Evolutionary conservation across 2,329 filamentous ascomycete genomes (phyloP), one percentile per base, ranked within the genome.

Genomic region (Anthostomella pinea): DNA sequence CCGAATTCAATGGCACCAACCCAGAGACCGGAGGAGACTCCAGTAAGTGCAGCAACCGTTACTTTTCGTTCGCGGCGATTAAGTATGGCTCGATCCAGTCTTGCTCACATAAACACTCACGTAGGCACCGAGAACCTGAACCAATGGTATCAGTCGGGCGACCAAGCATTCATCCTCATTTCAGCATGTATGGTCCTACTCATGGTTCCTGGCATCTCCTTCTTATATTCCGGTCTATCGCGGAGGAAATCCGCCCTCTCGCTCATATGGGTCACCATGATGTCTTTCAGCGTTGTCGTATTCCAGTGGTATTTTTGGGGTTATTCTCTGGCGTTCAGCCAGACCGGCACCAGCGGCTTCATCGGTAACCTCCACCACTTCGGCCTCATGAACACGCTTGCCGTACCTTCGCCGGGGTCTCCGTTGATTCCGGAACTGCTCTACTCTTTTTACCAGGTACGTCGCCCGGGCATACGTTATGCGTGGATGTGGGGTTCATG

Each of bases 251-350:
- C 93, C 5, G 93, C 93, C 19, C 77, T 98, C 27, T 95, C 89
- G 48, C 85, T 97, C 73, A 93, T 98, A 58, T 97, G 90, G 88
- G 89, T 91, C 10, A 89, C 85, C 68, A 94, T 98, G 87, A 91
- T 85, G 63, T 93, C 89, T 30, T 85, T 85, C 60, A 90, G 87
- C 30, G 82, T 97, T 59, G 76, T 96, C 62, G 85, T 87, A 38
- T 96, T 98, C 72, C 93, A 98, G 70, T 98, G 93, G 93, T 97
- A 96, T 60, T 96, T 98, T 65, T 97, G 93, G 91, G 93, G 93
- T 23, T 98, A 95, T 66, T 95, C 91, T 10, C 74, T 98, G 44
- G 90, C 91, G 34, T 96, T 97, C 67, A 93, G 86, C 57, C 73
- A 77, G 27, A 81, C 80, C 10, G 86, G 83, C 4, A 88, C 79